Percentiles rank a stretch among this genome's conserved stretches.
phyloP scores from a whole-genome alignment of 352 stramenopile species.

The Phytopythium litorale region DNA sequence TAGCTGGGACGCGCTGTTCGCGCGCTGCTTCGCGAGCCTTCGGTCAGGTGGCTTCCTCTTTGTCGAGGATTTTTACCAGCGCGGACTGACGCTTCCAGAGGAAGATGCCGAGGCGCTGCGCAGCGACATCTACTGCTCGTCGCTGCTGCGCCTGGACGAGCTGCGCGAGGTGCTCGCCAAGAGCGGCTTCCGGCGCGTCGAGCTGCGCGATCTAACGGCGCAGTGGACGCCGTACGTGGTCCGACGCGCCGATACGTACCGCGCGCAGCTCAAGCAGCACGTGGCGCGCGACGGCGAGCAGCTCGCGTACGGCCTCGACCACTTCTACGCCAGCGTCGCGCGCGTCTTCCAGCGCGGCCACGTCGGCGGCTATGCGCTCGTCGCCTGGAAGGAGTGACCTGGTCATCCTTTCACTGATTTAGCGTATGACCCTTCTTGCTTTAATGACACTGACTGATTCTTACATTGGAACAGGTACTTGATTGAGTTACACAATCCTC shows the following conservation, averaged over 20 bases:
- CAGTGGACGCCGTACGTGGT: constrained; percentile 67
- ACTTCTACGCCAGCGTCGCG: constrained; percentile 71
- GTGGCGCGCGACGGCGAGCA: constrained; percentile 49
- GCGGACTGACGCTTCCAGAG: constrained; percentile 30
- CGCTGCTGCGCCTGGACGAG: constrained; percentile 37
- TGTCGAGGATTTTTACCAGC: constrained; percentile 76
- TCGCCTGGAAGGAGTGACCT: constrained; percentile 31
- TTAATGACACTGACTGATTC: no score
- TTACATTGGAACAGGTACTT: background rate
- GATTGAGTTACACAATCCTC: background rate
- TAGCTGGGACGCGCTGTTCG: constrained; percentile 54
- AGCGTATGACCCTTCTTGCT: background rate
- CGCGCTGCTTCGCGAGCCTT: constrained; percentile 49
- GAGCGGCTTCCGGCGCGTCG: constrained; percentile 49
- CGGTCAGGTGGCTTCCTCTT: constrained; percentile 65
- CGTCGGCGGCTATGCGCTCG: constrained; percentile 61
- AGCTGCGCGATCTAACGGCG: constrained; percentile 56
- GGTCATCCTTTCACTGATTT: no score
- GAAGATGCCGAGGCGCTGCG: constrained; percentile 42
- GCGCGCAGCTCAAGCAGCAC: constrained; percentile 39
- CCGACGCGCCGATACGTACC: constrained; percentile 36
- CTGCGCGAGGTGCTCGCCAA: constrained; percentile 31
- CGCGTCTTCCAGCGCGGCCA: constrained; percentile 50
- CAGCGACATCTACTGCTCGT: constrained; percentile 60
- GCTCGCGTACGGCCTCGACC: constrained; percentile 46